Evolutionary conservation across 768 basidiomycete species (phyloP).

Genomic region (Boletus patriciae): DNA sequence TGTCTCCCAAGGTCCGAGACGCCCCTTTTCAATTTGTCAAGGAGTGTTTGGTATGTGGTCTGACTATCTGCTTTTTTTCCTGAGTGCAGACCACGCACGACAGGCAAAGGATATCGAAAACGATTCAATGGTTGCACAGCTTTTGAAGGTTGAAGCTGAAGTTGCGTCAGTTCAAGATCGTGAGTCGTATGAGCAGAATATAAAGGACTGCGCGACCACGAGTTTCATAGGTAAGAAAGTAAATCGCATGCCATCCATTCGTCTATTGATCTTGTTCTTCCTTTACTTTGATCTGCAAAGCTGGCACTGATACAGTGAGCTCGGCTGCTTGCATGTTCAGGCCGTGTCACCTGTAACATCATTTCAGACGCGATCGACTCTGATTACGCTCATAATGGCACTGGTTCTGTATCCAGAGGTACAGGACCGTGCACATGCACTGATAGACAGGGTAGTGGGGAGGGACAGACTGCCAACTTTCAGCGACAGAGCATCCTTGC

Average conservation of each 20-base stretch:
- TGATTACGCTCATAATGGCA: slow-evolving; percentile 20
- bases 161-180: not conserved
- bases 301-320: slow-evolving; percentile 19
- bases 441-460: slow-evolving; percentile 21
- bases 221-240: slow-evolving; percentile 21
- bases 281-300: not conserved
- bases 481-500: slow-evolving; percentile 17
- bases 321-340: not conserved
- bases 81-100: not conserved
- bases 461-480: slow-evolving; percentile 17
- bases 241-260: not conserved
- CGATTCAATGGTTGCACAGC: slow-evolving; percentile 24
- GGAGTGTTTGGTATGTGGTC: slow-evolving; percentile 15
- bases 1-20: slow-evolving; percentile 14
- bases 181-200: slow-evolving; percentile 15
- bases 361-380: slow-evolving; percentile 15
- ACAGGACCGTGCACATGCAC: slow-evolving; percentile 21
- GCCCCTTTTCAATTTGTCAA: slow-evolving; percentile 27
- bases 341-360: not conserved
- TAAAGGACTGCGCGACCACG: slow-evolving; percentile 20
- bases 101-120: slow-evolving; percentile 24
- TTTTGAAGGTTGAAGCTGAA: slow-evolving; percentile 7
- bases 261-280: not conserved
- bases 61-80: not conserved
- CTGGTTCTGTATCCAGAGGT: slow-evolving; percentile 24